Evolutionary conservation across 768 basidiomycete species (phyloP), one percentile per base, ranked within the genome.

Genomic region (Kondoa subrosea): DNA sequence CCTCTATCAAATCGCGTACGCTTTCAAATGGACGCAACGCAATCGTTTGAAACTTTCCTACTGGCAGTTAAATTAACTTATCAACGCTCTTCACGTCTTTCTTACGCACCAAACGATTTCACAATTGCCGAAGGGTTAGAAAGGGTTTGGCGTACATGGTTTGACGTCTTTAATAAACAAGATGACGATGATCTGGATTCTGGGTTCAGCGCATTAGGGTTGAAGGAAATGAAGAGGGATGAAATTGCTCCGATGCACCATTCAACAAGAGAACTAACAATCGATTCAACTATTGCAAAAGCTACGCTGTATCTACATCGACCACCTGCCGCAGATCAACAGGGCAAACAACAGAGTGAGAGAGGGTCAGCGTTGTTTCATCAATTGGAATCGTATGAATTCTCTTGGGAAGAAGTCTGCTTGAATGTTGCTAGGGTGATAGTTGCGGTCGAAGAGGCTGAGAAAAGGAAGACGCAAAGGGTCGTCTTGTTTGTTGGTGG

Each of bases 21-120:
- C 16, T 63, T 63, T 63, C 61, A 63, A 32, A 63, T 63, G 61
- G 61, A 63, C 29, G 61, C 27, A 12, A 31, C 61, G 3, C 61
- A 63, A 32, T 29, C 26, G 3, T 63, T 63, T n/a, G 29, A 63
- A 32, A 63, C 61, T 32, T 63, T 63, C 61, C 30, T 63, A 33
- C 61, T 63, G 8, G 27, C 61, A 12, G 61, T 63, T 33, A 27
- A 33, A 63, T 8, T 63, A 2, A 27, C 29, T 27, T 63, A 63
- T 63, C 29, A 33, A n/a, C 61, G 61, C 4, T 12, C 4, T 17
- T 3, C 17, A 31, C 30, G 29, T 21, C 27, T 3, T 8, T 16
- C 29, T 21, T 15, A 32, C 30, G 15, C 33, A 3, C 61, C 27
- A 32, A 32, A 63, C 15, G 61, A 63, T 27, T 27, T 63, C 30